Conservation (phyloP, 768 basidiomycete genomes). For the Collybia sordida region DNA sequence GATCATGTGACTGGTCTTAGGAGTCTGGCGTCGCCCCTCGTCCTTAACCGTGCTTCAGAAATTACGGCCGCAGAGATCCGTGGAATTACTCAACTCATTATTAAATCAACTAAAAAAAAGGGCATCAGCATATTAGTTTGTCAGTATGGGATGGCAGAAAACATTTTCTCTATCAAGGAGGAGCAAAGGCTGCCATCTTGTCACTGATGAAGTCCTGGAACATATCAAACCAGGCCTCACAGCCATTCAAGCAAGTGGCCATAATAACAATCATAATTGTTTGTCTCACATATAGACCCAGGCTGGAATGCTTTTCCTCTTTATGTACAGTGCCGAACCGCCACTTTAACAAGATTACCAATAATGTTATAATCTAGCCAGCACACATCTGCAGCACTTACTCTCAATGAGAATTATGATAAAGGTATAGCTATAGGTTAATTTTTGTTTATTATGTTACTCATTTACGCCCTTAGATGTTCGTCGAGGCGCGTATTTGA, state of each 20-base stretch:
- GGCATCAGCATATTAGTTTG: too few relatives aligned
- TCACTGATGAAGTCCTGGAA: conserved; percentile 72
- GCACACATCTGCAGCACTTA: conserved; percentile 79
- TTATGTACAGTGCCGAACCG: conserved; percentile 51
- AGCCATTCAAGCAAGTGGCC: conserved; percentile 53
- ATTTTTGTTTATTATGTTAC: conserved; percentile 1
- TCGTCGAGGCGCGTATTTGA: conserved; percentile 26
- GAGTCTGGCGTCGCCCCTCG: too few relatives aligned
- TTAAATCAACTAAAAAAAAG: neutral
- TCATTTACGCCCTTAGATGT: conserved; percentile 24
- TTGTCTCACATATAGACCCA: conserved; percentile 23
- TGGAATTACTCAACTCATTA: neutral
- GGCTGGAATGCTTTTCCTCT: conserved; percentile 88
- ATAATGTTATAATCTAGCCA: conserved; percentile 22
- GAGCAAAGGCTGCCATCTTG: conserved; percentile 74
- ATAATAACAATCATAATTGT: neutral
- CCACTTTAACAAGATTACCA: neutral
- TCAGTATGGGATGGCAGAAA: conserved; percentile 86
- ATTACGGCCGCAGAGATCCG: neutral
- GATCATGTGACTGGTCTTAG: too few relatives aligned
- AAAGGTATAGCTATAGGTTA: conserved; percentile 57
- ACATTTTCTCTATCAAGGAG: conserved; percentile 63
- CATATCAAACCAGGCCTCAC: conserved; percentile 71
- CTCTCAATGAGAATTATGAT: conserved; percentile 91
- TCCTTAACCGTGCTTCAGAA: neutral